Percentiles rank a stretch among this genome's conserved stretches.
Evolutionary conservation across 345 rosid genomes (phyloP).

Genomic region (Passiflora organensis): DNA sequence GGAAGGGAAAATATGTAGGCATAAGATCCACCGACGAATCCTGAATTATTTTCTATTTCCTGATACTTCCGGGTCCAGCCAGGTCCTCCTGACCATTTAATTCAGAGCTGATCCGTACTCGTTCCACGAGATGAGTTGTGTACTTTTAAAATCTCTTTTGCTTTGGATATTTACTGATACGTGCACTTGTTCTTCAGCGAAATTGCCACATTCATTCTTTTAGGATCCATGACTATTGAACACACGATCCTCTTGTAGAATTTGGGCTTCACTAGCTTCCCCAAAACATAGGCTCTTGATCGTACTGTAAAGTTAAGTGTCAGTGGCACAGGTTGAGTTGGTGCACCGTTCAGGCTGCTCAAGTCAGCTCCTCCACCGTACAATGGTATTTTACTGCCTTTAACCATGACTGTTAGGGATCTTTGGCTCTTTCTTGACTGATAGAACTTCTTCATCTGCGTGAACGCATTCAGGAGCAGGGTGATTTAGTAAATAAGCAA

Average conservation of each 20-base stretch:
- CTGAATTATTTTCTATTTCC: neutral
- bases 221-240: conserved; percentile 45
- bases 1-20: neutral
- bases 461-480: too few species aligned
- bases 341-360: conserved; percentile 48
- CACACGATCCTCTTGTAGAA: conserved; percentile 51
- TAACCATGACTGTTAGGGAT: conserved; percentile 28
- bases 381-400: conserved; percentile 43
- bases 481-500: too few species aligned
- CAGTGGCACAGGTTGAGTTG: conserved; percentile 45
- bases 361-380: conserved; percentile 61
- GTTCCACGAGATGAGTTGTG: neutral
- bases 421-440: conserved; percentile 65
- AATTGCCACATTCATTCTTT: conserved; percentile 38
- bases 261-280: conserved; percentile 49
- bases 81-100: neutral
- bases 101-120: neutral
- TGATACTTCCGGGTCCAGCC: conserved; percentile 6
- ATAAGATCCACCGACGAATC: conserved; percentile 16
- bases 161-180: conserved; percentile 19
- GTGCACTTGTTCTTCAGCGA: conserved; percentile 48
- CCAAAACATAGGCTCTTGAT: conserved; percentile 58
- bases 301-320: conserved; percentile 43
- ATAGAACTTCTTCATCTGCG: conserved; percentile 50
- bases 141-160: neutral